Conservation (phyloP, 495 filamentous ascomycete species). For the Thozetella sp. region DNA sequence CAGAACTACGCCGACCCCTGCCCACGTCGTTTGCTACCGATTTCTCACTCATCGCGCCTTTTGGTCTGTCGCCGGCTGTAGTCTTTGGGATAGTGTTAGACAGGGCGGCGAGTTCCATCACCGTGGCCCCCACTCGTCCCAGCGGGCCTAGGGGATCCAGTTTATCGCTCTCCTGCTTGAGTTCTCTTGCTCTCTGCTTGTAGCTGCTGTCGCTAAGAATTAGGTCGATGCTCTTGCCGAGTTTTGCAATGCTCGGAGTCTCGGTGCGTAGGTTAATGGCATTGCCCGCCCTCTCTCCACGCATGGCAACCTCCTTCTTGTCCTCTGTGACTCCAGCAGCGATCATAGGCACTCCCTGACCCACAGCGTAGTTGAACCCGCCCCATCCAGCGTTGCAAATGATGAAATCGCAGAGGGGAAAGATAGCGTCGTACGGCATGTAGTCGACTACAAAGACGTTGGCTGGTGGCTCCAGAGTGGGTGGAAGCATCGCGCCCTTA, state of each 20-base stretch:
- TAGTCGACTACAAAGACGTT: constrained; percentile 21
- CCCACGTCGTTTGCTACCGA: background rate
- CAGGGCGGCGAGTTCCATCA: background rate
- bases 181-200: constrained; percentile 16
- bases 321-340: constrained; percentile 20
- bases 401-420: constrained; percentile 20
- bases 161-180: constrained; percentile 15
- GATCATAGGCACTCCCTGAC: constrained; percentile 22
- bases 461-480: constrained; percentile 9
- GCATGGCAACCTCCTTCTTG: constrained; percentile 16
- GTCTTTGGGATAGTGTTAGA: background rate
- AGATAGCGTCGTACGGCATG: constrained; percentile 23
- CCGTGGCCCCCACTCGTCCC: background rate
- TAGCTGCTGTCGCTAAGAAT: constrained; percentile 19
- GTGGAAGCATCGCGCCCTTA: constrained; percentile 13
- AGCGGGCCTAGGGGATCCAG: constrained; percentile 21
- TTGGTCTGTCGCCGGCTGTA: background rate
- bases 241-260: constrained; percentile 11
- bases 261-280: constrained; percentile 20
- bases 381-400: constrained; percentile 26
- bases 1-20: background rate
- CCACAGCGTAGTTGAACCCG: constrained; percentile 18
- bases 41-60: background rate
- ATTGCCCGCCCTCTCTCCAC: constrained; percentile 20
- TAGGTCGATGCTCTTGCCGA: constrained; percentile 18